phyloP scores from a whole-genome alignment of 208 protist genomes.

The Crithidia expoeki region DNA sequence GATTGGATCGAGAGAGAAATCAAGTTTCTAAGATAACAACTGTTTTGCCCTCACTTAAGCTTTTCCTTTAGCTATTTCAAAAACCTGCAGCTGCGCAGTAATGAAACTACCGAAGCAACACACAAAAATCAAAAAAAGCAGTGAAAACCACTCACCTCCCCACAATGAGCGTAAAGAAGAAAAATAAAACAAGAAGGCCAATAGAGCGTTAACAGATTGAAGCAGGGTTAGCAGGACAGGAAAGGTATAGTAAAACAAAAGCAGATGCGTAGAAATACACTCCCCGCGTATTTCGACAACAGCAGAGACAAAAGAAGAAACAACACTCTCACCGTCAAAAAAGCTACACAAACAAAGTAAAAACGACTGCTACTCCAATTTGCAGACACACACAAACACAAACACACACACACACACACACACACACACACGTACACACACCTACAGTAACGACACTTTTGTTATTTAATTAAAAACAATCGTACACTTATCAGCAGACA shows the following conservation, averaged over 20 bases:
- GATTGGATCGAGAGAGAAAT: no score
- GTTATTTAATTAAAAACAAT: conserved; percentile 1
- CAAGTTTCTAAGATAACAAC: no score
- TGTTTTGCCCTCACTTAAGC: no score
- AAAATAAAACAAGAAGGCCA: conserved; percentile 9
- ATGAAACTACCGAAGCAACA: no score
- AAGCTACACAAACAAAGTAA: neutral
- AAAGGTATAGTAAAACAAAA: neutral
- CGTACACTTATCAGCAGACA: neutral
- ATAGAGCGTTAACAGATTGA: conserved; percentile 5
- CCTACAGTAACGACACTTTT: neutral
- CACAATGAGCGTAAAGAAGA: neutral
- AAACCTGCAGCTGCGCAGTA: no score
- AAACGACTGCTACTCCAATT: neutral
- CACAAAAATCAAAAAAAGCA: neutral
- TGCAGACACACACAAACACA: no score
- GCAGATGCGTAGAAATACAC: neutral
- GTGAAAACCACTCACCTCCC: neutral
- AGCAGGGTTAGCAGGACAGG: conserved; percentile 5
- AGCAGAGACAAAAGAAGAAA: neutral
- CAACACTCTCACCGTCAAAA: neutral
- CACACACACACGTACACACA: neutral
- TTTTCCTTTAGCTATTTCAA: no score
- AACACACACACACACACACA: neutral
- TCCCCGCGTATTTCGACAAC: no score